Evolutionary conservation across 1,284 basidiomycete species (phyloP), one percentile per base, ranked within the genome.

Genomic region (Papiliotrema nemorosa): DNA sequence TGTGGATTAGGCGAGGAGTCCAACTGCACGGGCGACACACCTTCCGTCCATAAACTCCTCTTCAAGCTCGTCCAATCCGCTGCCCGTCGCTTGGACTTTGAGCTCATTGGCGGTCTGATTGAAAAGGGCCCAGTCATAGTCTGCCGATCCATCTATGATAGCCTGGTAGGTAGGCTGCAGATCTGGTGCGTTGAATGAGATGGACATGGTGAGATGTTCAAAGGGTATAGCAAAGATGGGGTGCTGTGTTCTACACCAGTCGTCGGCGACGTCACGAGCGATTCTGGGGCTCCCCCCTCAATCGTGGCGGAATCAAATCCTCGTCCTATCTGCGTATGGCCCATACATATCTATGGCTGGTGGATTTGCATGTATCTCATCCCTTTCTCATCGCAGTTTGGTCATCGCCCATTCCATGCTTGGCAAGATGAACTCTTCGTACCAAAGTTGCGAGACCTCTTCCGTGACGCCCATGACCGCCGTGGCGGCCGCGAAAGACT

Each of bases 1-100:
- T 91, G 59, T 20, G 16, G 41, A 44, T 45, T 4, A 53, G 16
- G 26, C 18, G 13, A 5, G 20, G 2, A 35, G 25, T 16, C 1
- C 20, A 41, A 4, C 21, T 12, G 13, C 16, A 29, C 33, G n/a
- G 16, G 12, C 20, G 37, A 27, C 10, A 7, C 55, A 88, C 89
- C 86, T 81, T 55, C 91, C 93, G 70, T 97, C 92, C 38, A 85
- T 88, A 74, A 97, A 97, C 75, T 96, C 92, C 58, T 97, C 93
- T 65, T 88, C 82, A 18, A 97, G 78, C 66, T 94, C 92, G 57
- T 94, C 90, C 12, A 98, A 79, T 0, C 91, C 90, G 22, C 79
- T 78, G n/a, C 91, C 90, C 2, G 84, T 87, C 1, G 81, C 80
- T 71, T 93, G 89, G 10, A 96, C 87, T 66, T 90, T 91, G 52